These are phyloP conservation scores for Nigrograna mackinnonii DNA, from an alignment of 2,329 filamentous ascomycete species.

Conservation along the genomic window DNA sequence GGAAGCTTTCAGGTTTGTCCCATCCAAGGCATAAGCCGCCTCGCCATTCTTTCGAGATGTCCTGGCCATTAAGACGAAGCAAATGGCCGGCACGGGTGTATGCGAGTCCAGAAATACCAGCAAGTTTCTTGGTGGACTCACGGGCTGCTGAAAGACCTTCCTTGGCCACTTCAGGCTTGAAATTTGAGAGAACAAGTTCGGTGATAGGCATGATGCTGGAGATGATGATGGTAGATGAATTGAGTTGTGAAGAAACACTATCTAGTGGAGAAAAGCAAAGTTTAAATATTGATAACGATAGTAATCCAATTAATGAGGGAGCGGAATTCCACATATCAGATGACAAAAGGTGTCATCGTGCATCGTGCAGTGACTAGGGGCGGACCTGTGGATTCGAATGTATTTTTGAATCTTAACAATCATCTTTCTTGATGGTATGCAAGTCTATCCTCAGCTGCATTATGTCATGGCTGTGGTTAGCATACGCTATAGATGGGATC, in stretches of 20 bases:
- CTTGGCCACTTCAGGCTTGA: conserved; percentile 2
- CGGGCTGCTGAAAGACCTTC: neutral
- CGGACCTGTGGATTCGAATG: neutral
- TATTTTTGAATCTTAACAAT: too few species aligned
- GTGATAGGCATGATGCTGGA: conserved; percentile 4
- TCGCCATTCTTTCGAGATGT: conserved; percentile 1
- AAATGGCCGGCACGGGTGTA: conserved; percentile 1
- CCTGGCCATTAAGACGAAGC: conserved; percentile 1
- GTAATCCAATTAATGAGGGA: neutral
- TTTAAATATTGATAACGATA: neutral
- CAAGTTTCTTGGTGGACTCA: neutral
- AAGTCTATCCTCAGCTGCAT: too few species aligned
- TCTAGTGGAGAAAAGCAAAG: neutral
- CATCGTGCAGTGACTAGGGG: neutral
- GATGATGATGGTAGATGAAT: neutral
- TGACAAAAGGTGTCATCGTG: neutral
- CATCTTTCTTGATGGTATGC: too few species aligned
- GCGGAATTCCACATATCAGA: neutral
- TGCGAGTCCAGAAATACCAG: neutral
- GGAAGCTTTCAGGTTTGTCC: conserved; percentile 1
- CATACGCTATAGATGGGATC: too few species aligned
- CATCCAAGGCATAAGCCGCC: neutral
- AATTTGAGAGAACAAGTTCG: conserved; percentile 1
- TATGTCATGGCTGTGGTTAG: too few species aligned
- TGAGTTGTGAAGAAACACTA: neutral